Base-by-base conservation (phyloP, 1,284 basidiomycete species). In the Pholiota adiposa region DNA sequence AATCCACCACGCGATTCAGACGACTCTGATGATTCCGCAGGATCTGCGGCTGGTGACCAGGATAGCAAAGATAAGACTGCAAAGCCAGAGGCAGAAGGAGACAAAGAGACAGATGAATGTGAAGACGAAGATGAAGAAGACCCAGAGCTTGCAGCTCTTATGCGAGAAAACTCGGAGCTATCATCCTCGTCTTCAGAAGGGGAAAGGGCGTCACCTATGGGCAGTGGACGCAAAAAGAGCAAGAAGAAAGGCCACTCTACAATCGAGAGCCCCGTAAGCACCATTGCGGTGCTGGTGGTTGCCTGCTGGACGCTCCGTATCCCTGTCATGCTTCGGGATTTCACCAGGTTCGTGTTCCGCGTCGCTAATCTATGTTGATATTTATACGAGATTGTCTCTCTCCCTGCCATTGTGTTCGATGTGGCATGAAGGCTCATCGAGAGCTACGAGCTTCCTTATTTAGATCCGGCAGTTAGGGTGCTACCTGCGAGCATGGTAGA, bases 301-400 rank as follows among this genome's bases (percentile, higher is more conserved):
- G 88, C 84, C 1, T 90, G 90, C 63, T 94, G 92, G 92, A 85
- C 84, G 25, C 70, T 95, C 69, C 81, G 94, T 18, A 73, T 94
- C 31, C 93, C 94, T 0, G 77, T 92, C 4, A 78, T 91, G 63
- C 89, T 89, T 68, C 82, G 81, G 63, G 92, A 95, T 69, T 82
- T 96, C 50, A 81, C 88, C 40, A 77, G 77, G 94, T 92, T 67
- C 65, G 85, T 70, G 34, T 38, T 41, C n/a, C n/a, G 38, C 19
- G 2, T 29, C 21, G 29, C 18, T 11, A 31, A 18, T 9, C 11
- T 19, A 31, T 50, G 27, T 50, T 29, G 16, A 50, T 50, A 19
- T 31, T 34, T 31, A 31, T 34, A 33, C 9, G 12, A 11, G 46
- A 21, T 48, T 14, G 16, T 27, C 25, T 8, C 19, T 14, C 8